Conservation (phyloP, 257 asterid species). For the Lycium ferocissimum region DNA sequence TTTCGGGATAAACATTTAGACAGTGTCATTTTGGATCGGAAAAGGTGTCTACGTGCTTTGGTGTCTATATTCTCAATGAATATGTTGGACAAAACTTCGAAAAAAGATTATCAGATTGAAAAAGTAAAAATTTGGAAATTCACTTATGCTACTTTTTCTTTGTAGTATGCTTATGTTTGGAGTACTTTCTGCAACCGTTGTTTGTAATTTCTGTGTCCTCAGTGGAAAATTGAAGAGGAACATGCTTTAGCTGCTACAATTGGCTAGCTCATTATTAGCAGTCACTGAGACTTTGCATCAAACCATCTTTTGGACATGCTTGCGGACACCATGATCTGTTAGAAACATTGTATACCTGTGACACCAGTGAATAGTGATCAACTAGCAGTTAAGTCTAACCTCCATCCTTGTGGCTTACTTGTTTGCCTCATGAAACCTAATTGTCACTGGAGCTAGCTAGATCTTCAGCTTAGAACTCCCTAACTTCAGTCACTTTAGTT, state of each 20-base stretch:
- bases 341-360: neutral
- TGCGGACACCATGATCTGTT: neutral
- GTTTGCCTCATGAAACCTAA: neutral
- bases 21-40: constrained; percentile 1
- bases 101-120: neutral
- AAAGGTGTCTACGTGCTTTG: neutral
- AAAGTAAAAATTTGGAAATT: constrained; percentile 2
- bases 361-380: neutral
- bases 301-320: neutral
- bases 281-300: neutral
- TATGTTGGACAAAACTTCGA: neutral
- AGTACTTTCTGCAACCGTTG: neutral
- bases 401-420: neutral
- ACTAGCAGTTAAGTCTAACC: neutral
- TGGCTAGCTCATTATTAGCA: neutral
- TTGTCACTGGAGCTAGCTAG: neutral
- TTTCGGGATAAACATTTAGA: neutral
- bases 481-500: neutral
- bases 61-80: neutral
- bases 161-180: neutral
- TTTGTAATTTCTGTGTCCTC: neutral
- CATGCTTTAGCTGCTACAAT: neutral
- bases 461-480: neutral
- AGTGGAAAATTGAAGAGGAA: constrained; percentile 5
- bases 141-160: neutral